phyloP scores from a whole-genome alignment of 495 filamentous ascomycete genomes.

The Xylaria grammica region DNA sequence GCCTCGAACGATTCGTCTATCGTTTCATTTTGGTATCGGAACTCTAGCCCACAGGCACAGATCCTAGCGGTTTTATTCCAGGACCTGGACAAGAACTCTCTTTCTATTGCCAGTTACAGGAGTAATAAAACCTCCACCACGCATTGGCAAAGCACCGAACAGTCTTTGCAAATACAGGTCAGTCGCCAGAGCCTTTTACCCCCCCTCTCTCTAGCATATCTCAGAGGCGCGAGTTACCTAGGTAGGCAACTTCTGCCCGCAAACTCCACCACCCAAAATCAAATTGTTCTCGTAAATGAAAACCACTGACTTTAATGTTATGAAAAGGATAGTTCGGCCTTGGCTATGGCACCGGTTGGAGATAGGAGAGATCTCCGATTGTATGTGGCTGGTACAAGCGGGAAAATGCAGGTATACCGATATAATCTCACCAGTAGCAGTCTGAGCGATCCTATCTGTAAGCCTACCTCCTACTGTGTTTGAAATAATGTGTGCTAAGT shows the following conservation, averaged over 20 bases:
- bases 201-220: no score
- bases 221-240: no score
- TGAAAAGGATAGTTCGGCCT: conserved; percentile 21
- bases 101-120: background rate
- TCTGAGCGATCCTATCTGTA: background rate
- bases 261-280: no score
- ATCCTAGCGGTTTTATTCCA: conserved; percentile 25
- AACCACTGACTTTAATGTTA: background rate
- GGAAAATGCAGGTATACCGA: conserved; percentile 15
- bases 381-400: conserved; percentile 20
- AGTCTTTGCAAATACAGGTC: background rate
- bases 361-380: conserved; percentile 16
- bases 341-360: conserved; percentile 19
- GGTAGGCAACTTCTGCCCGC: no score
- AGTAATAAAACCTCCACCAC: background rate
- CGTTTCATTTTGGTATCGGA: conserved; percentile 25
- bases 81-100: background rate
- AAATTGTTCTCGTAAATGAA: no score
- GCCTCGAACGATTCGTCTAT: conserved; percentile 18
- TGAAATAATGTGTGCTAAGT: background rate
- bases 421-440: conserved; percentile 20
- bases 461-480: background rate
- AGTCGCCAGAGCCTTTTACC: no score
- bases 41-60: background rate
- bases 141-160: background rate